phyloP scores from a whole-genome alignment of 306 rosid species.

The Alnus rubra region DNA sequence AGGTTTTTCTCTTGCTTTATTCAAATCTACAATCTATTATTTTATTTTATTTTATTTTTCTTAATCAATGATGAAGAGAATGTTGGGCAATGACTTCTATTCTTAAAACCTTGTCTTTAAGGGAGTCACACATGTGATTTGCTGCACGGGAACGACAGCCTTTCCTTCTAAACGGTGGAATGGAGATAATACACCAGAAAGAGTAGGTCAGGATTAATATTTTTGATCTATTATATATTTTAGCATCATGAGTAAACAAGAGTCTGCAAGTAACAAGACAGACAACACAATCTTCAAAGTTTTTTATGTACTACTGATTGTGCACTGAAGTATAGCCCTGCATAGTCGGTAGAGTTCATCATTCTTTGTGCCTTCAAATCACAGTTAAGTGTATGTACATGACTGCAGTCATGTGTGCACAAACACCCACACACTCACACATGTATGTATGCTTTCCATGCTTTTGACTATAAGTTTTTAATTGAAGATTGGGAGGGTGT shows the following conservation, averaged over 20 bases:
- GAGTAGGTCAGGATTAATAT: constrained; percentile 69
- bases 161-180: constrained; percentile 95
- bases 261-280: constrained; percentile 25
- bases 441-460: neutral
- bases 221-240: constrained; percentile 5
- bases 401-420: neutral
- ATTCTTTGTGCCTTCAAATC: constrained; percentile 2
- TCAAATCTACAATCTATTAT: neutral
- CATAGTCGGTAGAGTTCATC: neutral
- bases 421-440: neutral
- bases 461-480: constrained; percentile 20
- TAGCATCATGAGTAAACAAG: constrained; percentile 16
- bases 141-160: constrained; percentile 96
- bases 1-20: constrained; percentile 47
- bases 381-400: neutral
- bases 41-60: neutral
- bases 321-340: neutral
- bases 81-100: constrained; percentile 11
- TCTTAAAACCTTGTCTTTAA: constrained; percentile 35
- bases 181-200: constrained; percentile 86
- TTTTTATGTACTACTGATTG: constrained; percentile 7
- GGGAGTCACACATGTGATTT: constrained; percentile 97
- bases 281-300: constrained; percentile 14
- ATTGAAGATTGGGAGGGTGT: constrained; percentile 95
- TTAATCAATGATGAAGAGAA: constrained; percentile 11